Evolutionary conservation across 805 yeast genomes (phyloP), one percentile per base, ranked within the genome.

Genomic region (Yarrowia porcina): DNA sequence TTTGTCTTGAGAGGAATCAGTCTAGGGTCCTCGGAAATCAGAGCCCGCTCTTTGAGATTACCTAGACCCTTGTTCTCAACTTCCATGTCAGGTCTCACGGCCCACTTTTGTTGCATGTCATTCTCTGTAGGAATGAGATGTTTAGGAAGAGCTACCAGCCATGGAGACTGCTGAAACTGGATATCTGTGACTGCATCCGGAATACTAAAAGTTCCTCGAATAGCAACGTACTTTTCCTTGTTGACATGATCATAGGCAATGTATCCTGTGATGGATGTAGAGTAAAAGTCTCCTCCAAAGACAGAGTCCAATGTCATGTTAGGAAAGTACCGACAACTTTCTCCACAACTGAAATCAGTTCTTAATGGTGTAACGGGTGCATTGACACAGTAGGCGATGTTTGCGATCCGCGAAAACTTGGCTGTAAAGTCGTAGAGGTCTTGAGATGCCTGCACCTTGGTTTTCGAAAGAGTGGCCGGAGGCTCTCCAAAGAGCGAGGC

Each of bases 131-230:
- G 35, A 18, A 45, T 30, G 8, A 45, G 23, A 20, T 28, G 52
- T 7, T 44, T 44, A 5, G 52, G 52, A 6, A 45, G 52, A 5
- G 18, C 17, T 2, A 45, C 52, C 8, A 45, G 25, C 52, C 52
- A 45, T 11, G 52, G 52, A 20, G 36, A 28, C 12, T 18, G 12
- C 11, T 45, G 52, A 6, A 45, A 45, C 52, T 45, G 52, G 8
- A 45, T 11, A 15, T 45, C 52, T 2, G 52, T 45, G 20, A 45
- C 36, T 13, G 36, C 36, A 11, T 45, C 52, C 10, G 52, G 52
- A 20, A 45, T 45, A 20, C 52, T 45, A 17, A 45, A 45, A 18
- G 52, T 45, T 2, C 52, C 52, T 20, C 52, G 52, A n/a, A 45
- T 15, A 11, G 18, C 52, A 4, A 45, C 20, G 17, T 45, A 45